phyloP scores from a whole-genome alignment of 768 basidiomycete species.

The Podaxis carcinomalis region DNA sequence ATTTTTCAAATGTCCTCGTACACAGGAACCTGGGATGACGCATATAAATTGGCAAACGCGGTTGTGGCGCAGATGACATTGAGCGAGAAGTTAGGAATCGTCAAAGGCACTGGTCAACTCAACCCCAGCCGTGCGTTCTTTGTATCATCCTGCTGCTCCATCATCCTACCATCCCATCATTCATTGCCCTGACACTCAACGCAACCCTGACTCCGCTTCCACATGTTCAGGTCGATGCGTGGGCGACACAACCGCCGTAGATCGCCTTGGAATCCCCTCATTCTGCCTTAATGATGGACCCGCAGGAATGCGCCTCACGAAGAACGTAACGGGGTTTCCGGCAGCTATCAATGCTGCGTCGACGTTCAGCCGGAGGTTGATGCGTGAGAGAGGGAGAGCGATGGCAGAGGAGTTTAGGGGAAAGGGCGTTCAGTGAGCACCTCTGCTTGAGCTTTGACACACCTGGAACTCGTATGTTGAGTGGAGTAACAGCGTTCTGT shows the following conservation, averaged over 20 bases:
- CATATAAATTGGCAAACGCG: constrained; percentile 32
- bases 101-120: constrained; percentile 42
- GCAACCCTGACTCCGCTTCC: neutral
- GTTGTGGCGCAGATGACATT: constrained; percentile 35
- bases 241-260: constrained; percentile 39
- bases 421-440: constrained; percentile 53
- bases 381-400: constrained; percentile 57
- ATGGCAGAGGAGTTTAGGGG: constrained; percentile 66
- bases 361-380: constrained; percentile 56
- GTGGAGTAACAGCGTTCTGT: constrained; percentile 29
- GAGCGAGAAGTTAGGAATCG: constrained; percentile 42
- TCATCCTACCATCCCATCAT: neutral
- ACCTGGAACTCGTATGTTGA: neutral
- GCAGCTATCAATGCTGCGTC: constrained; percentile 52
- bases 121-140: constrained; percentile 27
- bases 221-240: constrained; percentile 36
- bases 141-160: no score
- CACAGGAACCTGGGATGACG: constrained; percentile 43
- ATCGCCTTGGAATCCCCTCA: constrained; percentile 38
- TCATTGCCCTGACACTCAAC: no score
- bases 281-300: constrained; percentile 48
- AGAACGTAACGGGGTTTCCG: constrained; percentile 49
- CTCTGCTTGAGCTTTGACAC: neutral
- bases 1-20: neutral
- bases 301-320: constrained; percentile 37